Base-by-base conservation (phyloP, 306 rosid species). In the Cicer cuneatum region DNA sequence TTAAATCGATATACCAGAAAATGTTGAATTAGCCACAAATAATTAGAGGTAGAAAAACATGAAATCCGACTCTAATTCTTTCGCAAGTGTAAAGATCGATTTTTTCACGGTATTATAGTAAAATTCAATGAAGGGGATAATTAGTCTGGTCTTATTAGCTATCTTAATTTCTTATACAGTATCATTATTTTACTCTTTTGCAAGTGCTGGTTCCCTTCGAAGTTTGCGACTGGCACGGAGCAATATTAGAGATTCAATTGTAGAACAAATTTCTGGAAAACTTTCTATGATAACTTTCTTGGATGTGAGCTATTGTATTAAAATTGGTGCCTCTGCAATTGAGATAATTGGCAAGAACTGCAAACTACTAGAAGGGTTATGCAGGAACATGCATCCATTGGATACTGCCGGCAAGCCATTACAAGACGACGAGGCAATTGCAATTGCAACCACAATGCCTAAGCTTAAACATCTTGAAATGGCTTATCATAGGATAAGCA, bases 361-460 rank as follows among this genome's bases (percentile, higher is more conserved):
- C 83, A 95, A 89, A 77, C 40, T 81, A 49, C 87, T 95, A 1
- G 86, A 81, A 53, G 89, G 92, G 45, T 73, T 95, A 57, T 92
- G 96, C 54, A 83, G 99, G 72, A 95, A 95, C 84, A 84, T 95
- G 96, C 99, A 95, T 66, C 99, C 99, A 0, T 38, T 89, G 59
- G 97, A 87, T 29, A 95, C 98, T 0, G 90, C 93, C 0, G 93
- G 93, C n/a, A 89, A 86, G 83, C 93, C 98, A 3, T 61, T 75
- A 14, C 79, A 79, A 74, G 97, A 92, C 12, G 99, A 92, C 11
- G 99, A 95, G 80, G 99, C 92, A 10, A 70, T 54, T 39, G 96
- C 98, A 40, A 86, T 95, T 71, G 93, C 99, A 52, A 69, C 93
- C 76, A 92, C 99, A 38, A 95, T 95, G 99, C 98, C 97, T 1